phyloP scores from a whole-genome alignment of 2,329 filamentous ascomycete species.

The Penicillium sp. region DNA sequence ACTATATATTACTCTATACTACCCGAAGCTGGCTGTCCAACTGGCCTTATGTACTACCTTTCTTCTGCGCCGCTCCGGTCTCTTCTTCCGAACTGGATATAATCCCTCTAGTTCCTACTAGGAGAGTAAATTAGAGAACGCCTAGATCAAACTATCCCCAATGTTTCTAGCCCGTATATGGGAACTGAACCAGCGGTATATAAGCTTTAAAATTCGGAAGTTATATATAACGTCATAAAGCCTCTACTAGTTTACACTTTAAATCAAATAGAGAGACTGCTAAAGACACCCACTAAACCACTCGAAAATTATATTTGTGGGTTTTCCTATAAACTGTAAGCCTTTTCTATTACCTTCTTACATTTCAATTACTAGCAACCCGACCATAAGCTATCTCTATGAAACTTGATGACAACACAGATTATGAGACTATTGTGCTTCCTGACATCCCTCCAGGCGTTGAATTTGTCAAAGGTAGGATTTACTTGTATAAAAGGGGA shows the following conservation, averaged over 20 bases:
- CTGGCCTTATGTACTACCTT: neutral
- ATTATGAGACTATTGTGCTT: neutral
- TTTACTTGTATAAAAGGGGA: neutral
- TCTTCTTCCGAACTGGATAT: constrained; percentile 4
- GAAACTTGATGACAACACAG: neutral
- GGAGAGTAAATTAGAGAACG: constrained; percentile 1
- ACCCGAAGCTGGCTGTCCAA: neutral
- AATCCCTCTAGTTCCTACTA: neutral
- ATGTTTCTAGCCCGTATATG: neutral
- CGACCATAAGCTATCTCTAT: neutral
- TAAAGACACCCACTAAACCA: neutral
- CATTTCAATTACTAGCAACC: neutral
- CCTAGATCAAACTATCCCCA: neutral
- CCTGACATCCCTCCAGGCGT: too few relatives aligned
- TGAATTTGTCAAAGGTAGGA: neutral
- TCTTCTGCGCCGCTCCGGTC: neutral
- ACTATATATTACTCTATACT: neutral
- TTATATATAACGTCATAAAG: neutral
- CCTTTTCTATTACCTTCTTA: neutral
- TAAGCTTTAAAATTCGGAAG: neutral
- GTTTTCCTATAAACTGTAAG: neutral
- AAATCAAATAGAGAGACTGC: neutral
- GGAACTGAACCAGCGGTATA: neutral
- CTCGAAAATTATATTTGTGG: neutral
- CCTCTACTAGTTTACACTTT: neutral